These are phyloP conservation scores for Allomyces macrogynus DNA, from an alignment of 192 early-diverging fungal genomes.

Conservation along the genomic window DNA sequence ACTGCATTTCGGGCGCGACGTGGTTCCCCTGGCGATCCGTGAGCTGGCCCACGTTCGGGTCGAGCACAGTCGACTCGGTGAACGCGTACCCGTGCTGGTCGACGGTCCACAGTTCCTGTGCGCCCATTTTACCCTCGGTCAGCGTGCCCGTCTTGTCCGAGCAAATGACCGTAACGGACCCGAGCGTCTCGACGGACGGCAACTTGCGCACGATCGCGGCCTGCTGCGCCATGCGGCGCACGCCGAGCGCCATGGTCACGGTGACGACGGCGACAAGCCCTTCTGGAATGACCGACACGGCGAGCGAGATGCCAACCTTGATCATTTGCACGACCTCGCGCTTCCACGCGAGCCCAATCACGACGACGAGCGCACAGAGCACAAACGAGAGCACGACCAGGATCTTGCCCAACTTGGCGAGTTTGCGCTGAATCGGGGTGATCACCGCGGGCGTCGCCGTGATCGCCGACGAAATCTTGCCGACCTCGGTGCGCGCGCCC, in stretches of 20 bases:
- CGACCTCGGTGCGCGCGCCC: slow-evolving; percentile 76
- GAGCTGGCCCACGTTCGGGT: slow-evolving; percentile 30
- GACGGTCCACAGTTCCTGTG: slow-evolving; percentile 62
- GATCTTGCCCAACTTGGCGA: slow-evolving; percentile 58
- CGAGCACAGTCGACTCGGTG: slow-evolving; percentile 40
- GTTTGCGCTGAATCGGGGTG: slow-evolving; percentile 31
- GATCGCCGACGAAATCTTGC: slow-evolving; percentile 79
- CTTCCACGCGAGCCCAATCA: slow-evolving; percentile 57
- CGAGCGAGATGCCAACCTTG: slow-evolving; percentile 70
- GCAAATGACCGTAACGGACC: slow-evolving; percentile 88
- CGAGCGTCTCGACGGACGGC: slow-evolving; percentile 84
- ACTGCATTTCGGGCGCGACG: slow-evolving; percentile 19
- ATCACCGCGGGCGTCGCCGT: slow-evolving; percentile 17
- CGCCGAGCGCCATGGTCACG: slow-evolving; percentile 90
- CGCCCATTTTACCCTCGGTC: slow-evolving; percentile 96
- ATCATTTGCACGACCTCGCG: slow-evolving; percentile 47
- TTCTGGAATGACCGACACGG: slow-evolving; percentile 93
- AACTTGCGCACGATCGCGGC: slow-evolving; percentile 82
- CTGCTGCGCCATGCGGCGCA: slow-evolving; percentile 72
- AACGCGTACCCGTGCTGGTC: slow-evolving; percentile 48
- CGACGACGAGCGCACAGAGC: slow-evolving; percentile 45
- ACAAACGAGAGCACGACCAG: slow-evolving; percentile 66
- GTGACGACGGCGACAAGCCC: slow-evolving; percentile 94
- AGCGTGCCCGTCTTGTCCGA: slow-evolving; percentile 94
- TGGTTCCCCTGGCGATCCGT: slow-evolving; percentile 6